These are phyloP conservation scores for Diophrys sp. DNA, from an alignment of 73 alveolate species.

Conservation along the genomic window DNA sequence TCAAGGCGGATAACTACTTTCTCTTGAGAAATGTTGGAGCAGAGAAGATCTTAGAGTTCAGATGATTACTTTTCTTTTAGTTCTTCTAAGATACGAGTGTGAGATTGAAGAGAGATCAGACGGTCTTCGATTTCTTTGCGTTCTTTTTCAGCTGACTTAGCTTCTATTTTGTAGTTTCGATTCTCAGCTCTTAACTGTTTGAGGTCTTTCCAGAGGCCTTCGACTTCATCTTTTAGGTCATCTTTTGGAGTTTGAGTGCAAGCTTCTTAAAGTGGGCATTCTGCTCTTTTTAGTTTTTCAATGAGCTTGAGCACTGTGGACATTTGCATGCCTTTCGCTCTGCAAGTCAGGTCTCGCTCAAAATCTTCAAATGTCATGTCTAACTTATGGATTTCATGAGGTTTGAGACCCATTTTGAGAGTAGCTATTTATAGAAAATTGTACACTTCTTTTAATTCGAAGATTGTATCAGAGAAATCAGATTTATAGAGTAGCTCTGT, in stretches of 20 bases:
- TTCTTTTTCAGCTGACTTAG: background rate
- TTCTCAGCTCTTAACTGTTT: background rate
- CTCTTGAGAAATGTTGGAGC: background rate
- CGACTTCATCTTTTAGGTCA: background rate
- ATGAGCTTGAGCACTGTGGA: background rate
- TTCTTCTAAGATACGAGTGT: background rate
- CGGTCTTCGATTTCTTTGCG: background rate
- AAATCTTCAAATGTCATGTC: background rate
- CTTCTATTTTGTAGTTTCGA: background rate
- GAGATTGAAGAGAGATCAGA: background rate
- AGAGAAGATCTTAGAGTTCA: background rate
- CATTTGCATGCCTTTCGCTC: background rate
- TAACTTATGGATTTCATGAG: background rate
- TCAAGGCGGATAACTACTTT: background rate
- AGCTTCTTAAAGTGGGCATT: background rate
- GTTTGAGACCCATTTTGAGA: background rate
- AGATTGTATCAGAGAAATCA: background rate
- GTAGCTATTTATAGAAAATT: background rate
- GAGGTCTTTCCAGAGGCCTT: background rate
- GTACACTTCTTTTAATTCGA: background rate
- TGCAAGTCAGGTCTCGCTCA: background rate
- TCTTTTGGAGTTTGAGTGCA: background rate
- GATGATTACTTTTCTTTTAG: background rate
- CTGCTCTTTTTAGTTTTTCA: background rate
- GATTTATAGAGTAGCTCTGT: background rate